Evolutionary conservation across 495 filamentous ascomycete genomes (phyloP).

Genomic region (Penicillium angulare): DNA sequence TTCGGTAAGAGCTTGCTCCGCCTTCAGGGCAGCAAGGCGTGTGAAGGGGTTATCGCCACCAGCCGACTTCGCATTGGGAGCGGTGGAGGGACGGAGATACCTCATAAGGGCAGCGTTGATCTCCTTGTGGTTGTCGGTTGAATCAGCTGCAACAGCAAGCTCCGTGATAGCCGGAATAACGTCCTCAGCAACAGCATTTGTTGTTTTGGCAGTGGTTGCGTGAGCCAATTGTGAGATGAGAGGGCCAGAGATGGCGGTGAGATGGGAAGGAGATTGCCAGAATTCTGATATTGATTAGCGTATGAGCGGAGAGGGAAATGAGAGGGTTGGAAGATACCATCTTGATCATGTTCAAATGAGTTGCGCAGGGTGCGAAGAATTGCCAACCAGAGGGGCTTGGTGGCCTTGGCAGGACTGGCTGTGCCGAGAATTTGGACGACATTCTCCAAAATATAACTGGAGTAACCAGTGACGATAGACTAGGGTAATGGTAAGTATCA

Average conservation of each 20-base stretch:
- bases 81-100: conserved; percentile 66
- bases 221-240: conserved; percentile 67
- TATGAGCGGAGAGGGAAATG: neutral
- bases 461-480: conserved; percentile 90
- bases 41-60: conserved; percentile 46
- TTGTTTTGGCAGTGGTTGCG: conserved; percentile 41
- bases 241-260: conserved; percentile 63
- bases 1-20: conserved; percentile 73
- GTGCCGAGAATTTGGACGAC: conserved; percentile 61
- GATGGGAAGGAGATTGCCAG: conserved; percentile 92
- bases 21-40: conserved; percentile 74
- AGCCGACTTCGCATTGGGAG: conserved; percentile 56
- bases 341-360: conserved; percentile 78
- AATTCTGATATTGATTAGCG: conserved; percentile 44
- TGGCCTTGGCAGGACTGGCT: conserved; percentile 45
- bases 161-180: conserved; percentile 64
- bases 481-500: conserved; percentile 21
- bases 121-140: conserved; percentile 83
- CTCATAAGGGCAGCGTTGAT: conserved; percentile 74
- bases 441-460: conserved; percentile 77
- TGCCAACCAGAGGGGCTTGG: conserved; percentile 57
- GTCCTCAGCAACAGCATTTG: conserved; percentile 42
- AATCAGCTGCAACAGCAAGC: conserved; percentile 72
- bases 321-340: conserved; percentile 42
- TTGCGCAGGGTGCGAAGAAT: conserved; percentile 67